Base-by-base conservation (phyloP, 805 yeast genomes). In the Metschnikowia cerradonensis region DNA sequence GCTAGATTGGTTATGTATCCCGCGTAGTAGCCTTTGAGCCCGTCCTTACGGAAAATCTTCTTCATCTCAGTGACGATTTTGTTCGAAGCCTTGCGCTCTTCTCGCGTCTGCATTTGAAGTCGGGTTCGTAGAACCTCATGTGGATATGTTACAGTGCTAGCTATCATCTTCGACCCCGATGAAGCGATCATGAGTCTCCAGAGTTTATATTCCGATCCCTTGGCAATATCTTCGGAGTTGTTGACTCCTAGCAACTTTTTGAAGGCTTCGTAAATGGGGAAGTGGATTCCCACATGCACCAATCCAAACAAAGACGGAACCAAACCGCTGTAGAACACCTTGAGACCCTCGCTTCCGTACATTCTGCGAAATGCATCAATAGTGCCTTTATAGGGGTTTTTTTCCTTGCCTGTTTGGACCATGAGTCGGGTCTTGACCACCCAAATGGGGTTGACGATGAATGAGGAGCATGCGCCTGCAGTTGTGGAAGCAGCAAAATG, bases 401-500 rank as follows among this genome's bases (percentile, higher is more conserved):
- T 20, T 15, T 58, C 60, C 44, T 69, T 66, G 31, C 77, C 79
- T 48, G 85, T 84, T 62, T 88, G 96, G 38, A 91, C 75, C 98
- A 94, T 94, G 47, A 94, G 71, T 61, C 99, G 75, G 1, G 99
- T 94, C 66, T 94, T 94, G 31, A 94, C 91, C 41, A 94, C 98
- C 99, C 99, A 94, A 13, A 92, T 88, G 10, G 99, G 99, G 66
- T 94, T 94, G 0, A 96, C 92, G 7, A 84, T 67, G 10, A 89
- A 75, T 0, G 98, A 87, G 2, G 96, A 87, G 6, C 84, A 81
- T 50, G 88, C 82, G 30, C 99, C 99, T 1, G 98, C 96, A 4
- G 89, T 79, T 45, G 92, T 77, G 1, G 99, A 97, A 48, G 82
- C 73, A 41, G 71, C 67, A 57, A 78, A 78, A 60, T 80, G 82